A percentile compares a stretch with the other conserved stretches of the same genome.
Conservation (phyloP, 768 basidiomycete genomes). For the Hemileccinum rubropunctum region DNA sequence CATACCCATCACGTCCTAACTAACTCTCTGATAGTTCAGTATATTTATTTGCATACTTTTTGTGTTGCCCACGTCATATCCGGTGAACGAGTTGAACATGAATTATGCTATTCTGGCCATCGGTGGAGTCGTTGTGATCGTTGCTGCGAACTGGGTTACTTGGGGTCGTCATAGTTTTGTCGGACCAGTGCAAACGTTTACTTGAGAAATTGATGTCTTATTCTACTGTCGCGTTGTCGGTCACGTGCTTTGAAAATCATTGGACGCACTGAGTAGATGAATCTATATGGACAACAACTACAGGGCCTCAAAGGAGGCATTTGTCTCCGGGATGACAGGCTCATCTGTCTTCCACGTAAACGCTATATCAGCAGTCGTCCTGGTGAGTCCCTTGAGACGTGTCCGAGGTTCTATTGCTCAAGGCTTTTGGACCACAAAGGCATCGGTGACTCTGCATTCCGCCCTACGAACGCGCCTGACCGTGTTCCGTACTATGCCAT, state of each 20-base stretch:
- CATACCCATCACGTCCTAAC: neutral
- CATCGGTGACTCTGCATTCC: constrained; percentile 70
- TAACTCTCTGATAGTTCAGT: constrained; percentile 39
- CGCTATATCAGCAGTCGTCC: constrained; percentile 56
- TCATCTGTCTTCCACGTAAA: constrained; percentile 70
- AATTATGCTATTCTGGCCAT: constrained; percentile 57
- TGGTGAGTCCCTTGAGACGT: constrained; percentile 45
- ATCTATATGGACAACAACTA: constrained; percentile 45
- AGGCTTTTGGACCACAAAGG: constrained; percentile 47
- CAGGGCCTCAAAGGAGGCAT: constrained; percentile 78
- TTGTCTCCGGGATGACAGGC: constrained; percentile 73
- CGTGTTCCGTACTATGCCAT: constrained; percentile 34
- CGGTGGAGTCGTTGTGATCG: constrained; percentile 45
- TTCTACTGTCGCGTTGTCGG: neutral
- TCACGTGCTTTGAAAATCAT: constrained; percentile 17
- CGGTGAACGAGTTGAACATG: constrained; percentile 50
- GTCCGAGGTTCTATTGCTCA: constrained; percentile 16
- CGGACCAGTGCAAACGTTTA: constrained; percentile 43
- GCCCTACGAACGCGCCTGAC: constrained; percentile 51
- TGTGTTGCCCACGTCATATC: constrained; percentile 52
- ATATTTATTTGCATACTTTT: constrained; percentile 54
- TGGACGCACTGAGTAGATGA: neutral
- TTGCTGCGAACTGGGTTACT: constrained; percentile 42
- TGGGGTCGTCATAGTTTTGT: constrained; percentile 47
- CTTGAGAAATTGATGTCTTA: too few species aligned